Evolutionary conservation across 176 grass and related monocot species (phyloP).

Genomic region (Rhipidocladum racemiflorum): DNA sequence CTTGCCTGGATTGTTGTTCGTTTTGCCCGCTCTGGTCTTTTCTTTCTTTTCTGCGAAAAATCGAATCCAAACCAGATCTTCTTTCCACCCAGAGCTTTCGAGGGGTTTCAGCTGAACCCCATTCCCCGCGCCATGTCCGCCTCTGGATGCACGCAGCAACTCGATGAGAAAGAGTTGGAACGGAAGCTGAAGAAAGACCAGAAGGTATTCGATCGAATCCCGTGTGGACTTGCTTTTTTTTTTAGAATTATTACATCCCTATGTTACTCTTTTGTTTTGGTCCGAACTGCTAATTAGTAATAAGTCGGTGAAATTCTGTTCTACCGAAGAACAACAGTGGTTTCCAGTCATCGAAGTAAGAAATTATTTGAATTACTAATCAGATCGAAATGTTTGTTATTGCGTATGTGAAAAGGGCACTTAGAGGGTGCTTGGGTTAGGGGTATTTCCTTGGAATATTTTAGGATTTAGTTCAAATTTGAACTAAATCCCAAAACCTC

Average conservation of each 20-base stretch:
- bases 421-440: neutral
- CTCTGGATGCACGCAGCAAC: conserved; percentile 7
- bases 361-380: neutral
- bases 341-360: neutral
- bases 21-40: neutral
- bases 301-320: neutral
- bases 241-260: neutral
- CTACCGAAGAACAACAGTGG: neutral
- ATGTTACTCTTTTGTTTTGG: neutral
- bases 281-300: neutral
- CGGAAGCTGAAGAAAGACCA: conserved; percentile 73
- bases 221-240: neutral
- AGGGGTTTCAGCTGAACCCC: neutral
- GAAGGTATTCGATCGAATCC: conserved; percentile 40
- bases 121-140: neutral
- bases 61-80: neutral
- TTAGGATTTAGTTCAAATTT: too few relatives aligned
- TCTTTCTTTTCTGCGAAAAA: neutral
- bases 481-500: too few relatives aligned
- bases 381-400: neutral
- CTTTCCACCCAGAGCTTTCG: neutral
- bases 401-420: neutral
- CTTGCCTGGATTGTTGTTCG: neutral
- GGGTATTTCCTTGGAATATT: too few relatives aligned
- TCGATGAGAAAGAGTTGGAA: conserved; percentile 64